Percentiles rank a stretch among this genome's conserved stretches.
These are phyloP conservation scores for Parathielavia appendiculata DNA, from an alignment of 495 filamentous ascomycete species.

Conservation along the genomic window DNA sequence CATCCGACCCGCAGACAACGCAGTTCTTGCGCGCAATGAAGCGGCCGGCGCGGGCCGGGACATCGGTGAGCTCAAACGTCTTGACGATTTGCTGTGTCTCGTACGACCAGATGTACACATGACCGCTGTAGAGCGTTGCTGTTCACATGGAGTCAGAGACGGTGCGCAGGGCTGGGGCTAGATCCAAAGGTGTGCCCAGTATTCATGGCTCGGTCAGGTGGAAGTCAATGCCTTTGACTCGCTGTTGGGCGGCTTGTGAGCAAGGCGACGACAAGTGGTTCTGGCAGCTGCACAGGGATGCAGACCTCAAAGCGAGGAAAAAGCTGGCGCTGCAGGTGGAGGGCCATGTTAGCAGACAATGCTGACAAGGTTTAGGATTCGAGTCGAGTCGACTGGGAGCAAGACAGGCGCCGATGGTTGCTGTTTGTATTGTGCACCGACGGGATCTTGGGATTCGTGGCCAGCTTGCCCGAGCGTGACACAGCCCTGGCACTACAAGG, in stretches of 20 bases:
- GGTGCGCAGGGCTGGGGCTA: background rate
- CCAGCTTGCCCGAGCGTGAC: slow-evolving; percentile 17
- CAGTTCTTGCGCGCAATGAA: slow-evolving; percentile 98
- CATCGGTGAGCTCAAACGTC: slow-evolving; percentile 98
- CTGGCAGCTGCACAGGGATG: slow-evolving; percentile 63
- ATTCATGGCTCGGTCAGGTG: slow-evolving; percentile 97
- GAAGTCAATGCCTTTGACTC: slow-evolving; percentile 97
- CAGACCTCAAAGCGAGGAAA: slow-evolving; percentile 35
- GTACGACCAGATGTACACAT: slow-evolving; percentile 99
- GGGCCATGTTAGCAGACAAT: slow-evolving; percentile 22
- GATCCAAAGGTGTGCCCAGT: slow-evolving; percentile 48
- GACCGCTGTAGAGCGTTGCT: slow-evolving; percentile 86
- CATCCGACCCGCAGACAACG: slow-evolving; percentile 97
- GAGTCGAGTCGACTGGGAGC: too few species aligned
- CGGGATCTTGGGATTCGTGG: slow-evolving; percentile 13
- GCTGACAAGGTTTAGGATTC: too few species aligned
- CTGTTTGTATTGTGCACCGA: background rate
- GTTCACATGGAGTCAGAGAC: slow-evolving; percentile 2
- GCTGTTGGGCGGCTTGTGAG: slow-evolving; percentile 52
- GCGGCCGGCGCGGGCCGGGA: slow-evolving; percentile 92
- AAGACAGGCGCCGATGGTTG: too few species aligned
- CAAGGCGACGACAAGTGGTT: slow-evolving; percentile 47
- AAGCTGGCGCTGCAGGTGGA: slow-evolving; percentile 36
- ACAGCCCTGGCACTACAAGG: slow-evolving; percentile 6
- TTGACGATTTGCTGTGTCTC: slow-evolving; percentile 97